Evolutionary conservation across 2,329 filamentous ascomycete species (phyloP).

Genomic region (Hymenoscyphus repandus): DNA sequence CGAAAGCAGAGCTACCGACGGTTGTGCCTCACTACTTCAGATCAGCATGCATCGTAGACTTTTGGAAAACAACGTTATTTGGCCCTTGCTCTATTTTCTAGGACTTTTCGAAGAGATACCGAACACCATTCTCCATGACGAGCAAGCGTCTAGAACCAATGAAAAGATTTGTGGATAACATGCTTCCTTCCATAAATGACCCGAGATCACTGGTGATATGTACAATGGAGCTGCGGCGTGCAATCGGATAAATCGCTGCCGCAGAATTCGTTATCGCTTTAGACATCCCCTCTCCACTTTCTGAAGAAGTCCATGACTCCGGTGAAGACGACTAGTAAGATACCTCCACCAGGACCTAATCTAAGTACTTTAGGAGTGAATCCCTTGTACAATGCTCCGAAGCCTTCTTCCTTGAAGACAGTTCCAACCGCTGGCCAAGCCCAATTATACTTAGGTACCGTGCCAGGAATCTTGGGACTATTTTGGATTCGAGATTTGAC

Average conservation of each 20-base stretch:
- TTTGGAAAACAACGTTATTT: too few relatives aligned
- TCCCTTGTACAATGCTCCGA: conserved; percentile 90
- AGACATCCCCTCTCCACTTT: conserved; percentile 39
- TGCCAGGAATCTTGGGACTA: conserved; percentile 74
- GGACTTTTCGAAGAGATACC: neutral
- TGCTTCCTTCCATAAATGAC: neutral
- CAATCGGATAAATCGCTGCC: neutral
- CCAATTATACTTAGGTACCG: conserved; percentile 96
- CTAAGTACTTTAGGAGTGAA: conserved; percentile 92
- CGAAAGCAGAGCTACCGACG: too few relatives aligned
- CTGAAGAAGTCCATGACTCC: conserved; percentile 91
- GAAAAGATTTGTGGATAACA: neutral
- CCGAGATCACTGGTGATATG: too few relatives aligned
- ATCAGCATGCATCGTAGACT: too few relatives aligned
- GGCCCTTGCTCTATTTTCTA: too few relatives aligned
- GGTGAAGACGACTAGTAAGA: conserved; percentile 82
- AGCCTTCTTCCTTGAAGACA: conserved; percentile 90
- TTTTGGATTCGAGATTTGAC: conserved; percentile 99
- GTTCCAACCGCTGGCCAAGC: conserved; percentile 82
- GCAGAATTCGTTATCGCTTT: neutral
- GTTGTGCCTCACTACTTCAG: too few relatives aligned
- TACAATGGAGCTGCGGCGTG: too few relatives aligned
- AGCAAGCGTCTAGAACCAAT: neutral
- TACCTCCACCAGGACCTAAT: conserved; percentile 57
- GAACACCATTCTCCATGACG: neutral